Base-by-base conservation (phyloP, 768 basidiomycete genomes). In the Xerocomellus amylosporus region DNA sequence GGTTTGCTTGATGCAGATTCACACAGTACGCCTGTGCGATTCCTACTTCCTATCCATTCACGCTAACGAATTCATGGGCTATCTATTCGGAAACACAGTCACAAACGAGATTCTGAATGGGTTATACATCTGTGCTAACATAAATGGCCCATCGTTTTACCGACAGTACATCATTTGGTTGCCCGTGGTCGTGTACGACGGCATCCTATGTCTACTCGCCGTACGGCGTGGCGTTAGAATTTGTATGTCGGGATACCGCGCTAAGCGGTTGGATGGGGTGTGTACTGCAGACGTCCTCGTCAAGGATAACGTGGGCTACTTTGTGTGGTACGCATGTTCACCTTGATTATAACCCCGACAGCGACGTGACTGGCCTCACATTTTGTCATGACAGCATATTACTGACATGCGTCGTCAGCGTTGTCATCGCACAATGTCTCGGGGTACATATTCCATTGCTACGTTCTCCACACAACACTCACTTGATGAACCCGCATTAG, bases 301-400 rank as follows among this genome's bases (percentile, higher is more conserved):
- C 28, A 60, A 41, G 28, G 64, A 50, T 4, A 66, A 51, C 14
- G 39, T 20, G 14, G 22, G 46, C 22, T 65, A 65, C 41, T 57
- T 57, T 54, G 12, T 60, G 14, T 60, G 49, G 64, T 65, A 41
- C 33, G 60, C 1, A 13, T 13, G 4, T 33, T 15, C 38, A 17
- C 12, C 14, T 40, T 22, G 17, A 2, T 7, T 2, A 3, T 30
- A 5, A n/a, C 2, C 3, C 19, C 17, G 26, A 22, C 26, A 13
- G 22, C n/a, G 12, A 1, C 20, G 2, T 20, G 20, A 17, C 20
- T 26, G 9, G 20, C 2, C n/a, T 37, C 17, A 47, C 43, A 8
- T 33, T 3, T 53, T 51, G 20, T 8, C 12, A 15, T 17, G 40
- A 33, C 19, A 66, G 64, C 40, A 42, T 60, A 31, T 13, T 60